A percentile compares a stretch with the other conserved stretches of the same genome.
Evolutionary conservation across 2,329 filamentous ascomycete species (phyloP).

Genomic region (Colletotrichum simmondsii): DNA sequence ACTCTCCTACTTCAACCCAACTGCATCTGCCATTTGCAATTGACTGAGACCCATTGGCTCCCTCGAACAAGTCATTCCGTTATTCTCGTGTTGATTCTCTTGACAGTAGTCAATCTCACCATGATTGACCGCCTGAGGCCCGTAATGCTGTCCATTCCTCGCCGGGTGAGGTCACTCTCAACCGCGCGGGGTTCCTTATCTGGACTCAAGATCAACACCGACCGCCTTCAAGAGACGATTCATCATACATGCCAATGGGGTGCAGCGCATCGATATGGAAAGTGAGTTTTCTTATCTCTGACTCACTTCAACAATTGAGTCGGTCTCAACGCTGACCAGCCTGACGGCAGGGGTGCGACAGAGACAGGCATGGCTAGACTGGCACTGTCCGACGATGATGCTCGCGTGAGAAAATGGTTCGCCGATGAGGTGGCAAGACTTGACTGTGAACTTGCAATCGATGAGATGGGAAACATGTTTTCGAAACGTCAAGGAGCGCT

Average conservation of each 20-base stretch:
- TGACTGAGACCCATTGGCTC: background rate
- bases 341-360: slow-evolving; percentile 34
- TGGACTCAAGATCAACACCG: slow-evolving; percentile 41
- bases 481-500: slow-evolving; percentile 73
- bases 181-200: slow-evolving; percentile 19
- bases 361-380: slow-evolving; percentile 84
- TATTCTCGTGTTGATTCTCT: background rate
- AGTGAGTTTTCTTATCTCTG: slow-evolving; percentile 36
- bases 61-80: background rate
- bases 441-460: slow-evolving; percentile 75
- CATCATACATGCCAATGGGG: slow-evolving; percentile 48
- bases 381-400: slow-evolving; percentile 77
- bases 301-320: background rate
- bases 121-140: background rate
- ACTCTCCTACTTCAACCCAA: background rate
- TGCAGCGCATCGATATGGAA: slow-evolving; percentile 41
- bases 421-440: slow-evolving; percentile 69
- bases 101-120: background rate
- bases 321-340: too few relatives aligned
- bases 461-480: slow-evolving; percentile 86
- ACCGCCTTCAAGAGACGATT: slow-evolving; percentile 42
- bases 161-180: slow-evolving; percentile 15
- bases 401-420: slow-evolving; percentile 81
- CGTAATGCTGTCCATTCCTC: background rate
- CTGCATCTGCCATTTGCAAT: background rate